phyloP scores from a whole-genome alignment of 345 rosid genomes.

The Durio zibethinus region DNA sequence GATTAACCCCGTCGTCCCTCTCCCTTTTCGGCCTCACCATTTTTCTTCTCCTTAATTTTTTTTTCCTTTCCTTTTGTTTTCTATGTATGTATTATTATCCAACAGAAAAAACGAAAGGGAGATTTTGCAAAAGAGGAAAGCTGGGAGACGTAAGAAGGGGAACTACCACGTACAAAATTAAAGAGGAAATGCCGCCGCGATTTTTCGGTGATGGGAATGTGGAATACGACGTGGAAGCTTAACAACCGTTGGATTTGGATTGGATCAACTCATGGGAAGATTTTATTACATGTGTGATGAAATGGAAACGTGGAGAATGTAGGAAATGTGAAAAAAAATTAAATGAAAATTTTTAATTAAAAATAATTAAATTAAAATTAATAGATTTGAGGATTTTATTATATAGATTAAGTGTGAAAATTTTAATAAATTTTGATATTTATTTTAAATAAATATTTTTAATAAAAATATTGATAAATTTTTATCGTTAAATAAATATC shows the following conservation, averaged over 20 bases:
- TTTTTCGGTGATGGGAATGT: not conserved
- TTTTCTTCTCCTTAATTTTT: not conserved
- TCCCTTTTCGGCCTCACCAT: conserved; percentile 23
- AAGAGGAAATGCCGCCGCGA: not conserved
- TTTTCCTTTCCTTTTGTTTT: not conserved
- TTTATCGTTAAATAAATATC: too few species aligned
- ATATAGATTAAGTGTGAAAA: too few species aligned
- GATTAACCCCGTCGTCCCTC: not conserved
- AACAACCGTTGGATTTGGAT: not conserved
- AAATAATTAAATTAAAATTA: too few species aligned
- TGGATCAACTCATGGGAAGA: not conserved
- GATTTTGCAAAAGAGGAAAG: conserved; percentile 1
- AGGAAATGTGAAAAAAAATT: not conserved
- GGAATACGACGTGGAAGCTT: not conserved
- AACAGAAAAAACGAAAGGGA: not conserved
- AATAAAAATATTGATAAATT: too few species aligned
- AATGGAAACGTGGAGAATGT: not conserved
- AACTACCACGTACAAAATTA: not conserved
- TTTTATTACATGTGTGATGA: not conserved
- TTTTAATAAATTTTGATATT: too few species aligned
- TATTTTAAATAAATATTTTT: too few species aligned
- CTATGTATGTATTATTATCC: not conserved
- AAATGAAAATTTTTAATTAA: too few species aligned
- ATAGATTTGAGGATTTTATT: too few species aligned
- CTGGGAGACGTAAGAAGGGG: not conserved